Percentiles rank a stretch among this genome's conserved stretches.
phyloP scores from a whole-genome alignment of 805 yeast genomes.

The Jamesozyma spencerorum region DNA sequence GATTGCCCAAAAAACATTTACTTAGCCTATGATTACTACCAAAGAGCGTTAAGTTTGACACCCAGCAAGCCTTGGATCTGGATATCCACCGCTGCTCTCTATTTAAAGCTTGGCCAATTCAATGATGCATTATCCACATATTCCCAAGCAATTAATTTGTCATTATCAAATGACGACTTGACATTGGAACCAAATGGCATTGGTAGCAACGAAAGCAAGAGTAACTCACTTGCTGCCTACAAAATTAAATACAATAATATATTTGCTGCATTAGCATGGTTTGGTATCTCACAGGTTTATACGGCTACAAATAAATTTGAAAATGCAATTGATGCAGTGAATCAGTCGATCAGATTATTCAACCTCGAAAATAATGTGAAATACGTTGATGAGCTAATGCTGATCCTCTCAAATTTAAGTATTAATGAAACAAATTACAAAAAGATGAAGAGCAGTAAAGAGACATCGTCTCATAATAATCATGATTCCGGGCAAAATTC shows the following conservation, averaged over 20 bases:
- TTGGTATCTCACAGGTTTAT: constrained; percentile 24
- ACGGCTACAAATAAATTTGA: constrained; percentile 13
- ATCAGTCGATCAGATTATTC: constrained; percentile 13
- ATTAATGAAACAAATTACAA: constrained; percentile 1
- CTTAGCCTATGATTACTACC: constrained; percentile 16
- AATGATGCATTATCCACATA: constrained; percentile 61
- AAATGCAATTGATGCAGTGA: constrained; percentile 16
- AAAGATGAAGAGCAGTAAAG: background rate
- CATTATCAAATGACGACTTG: constrained; percentile 17
- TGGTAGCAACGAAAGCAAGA: background rate
- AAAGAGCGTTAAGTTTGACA: constrained; percentile 11
- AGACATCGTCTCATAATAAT: background rate
- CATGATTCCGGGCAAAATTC: background rate
- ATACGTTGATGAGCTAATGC: constrained; percentile 3
- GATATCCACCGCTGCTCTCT: constrained; percentile 57
- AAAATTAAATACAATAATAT: constrained; percentile 10
- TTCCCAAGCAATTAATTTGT: constrained; percentile 46
- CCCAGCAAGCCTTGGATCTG: constrained; percentile 43
- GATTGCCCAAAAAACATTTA: constrained; percentile 10
- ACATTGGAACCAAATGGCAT: background rate
- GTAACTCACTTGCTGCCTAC: background rate
- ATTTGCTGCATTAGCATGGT: constrained; percentile 23
- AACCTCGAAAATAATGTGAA: constrained; percentile 8
- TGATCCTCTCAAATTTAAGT: constrained; percentile 3
- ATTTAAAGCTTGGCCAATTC: constrained; percentile 48